phyloP scores from a whole-genome alignment of 148 eudicot genomes.

The Heliosperma pusillum region DNA sequence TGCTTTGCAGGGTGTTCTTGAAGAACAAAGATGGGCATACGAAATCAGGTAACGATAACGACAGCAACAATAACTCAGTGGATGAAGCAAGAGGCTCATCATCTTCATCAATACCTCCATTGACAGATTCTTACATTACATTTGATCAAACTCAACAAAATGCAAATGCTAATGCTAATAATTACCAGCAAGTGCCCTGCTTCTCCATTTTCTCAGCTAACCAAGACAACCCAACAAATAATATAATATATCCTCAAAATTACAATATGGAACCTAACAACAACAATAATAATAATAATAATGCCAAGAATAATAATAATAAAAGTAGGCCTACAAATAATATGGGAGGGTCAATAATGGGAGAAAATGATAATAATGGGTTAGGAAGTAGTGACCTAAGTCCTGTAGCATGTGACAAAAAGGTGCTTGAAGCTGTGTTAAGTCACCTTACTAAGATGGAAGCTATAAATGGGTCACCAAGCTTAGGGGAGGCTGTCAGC shows the following conservation, averaged over 20 bases:
- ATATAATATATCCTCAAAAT: constrained; percentile 18
- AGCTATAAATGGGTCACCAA: constrained; percentile 32
- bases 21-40: constrained; percentile 31
- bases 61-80: not conserved
- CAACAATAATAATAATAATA: not conserved
- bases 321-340: not conserved
- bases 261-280: constrained; percentile 24
- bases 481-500: constrained; percentile 49
- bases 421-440: constrained; percentile 51
- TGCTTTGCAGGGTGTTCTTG: constrained; percentile 47
- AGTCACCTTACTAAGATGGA: constrained; percentile 53
- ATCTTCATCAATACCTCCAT: constrained; percentile 34
- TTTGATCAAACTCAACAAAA: constrained; percentile 36
- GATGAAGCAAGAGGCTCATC: constrained; percentile 19
- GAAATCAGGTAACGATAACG: constrained; percentile 21
- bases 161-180: constrained; percentile 7
- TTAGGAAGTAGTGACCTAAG: constrained; percentile 5
- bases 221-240: constrained; percentile 11
- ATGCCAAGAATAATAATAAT: not conserved
- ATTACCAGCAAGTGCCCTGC: constrained; percentile 69
- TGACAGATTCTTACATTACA: constrained; percentile 37
- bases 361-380: not conserved
- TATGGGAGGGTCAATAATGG: constrained; percentile 17
- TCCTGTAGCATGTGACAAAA: constrained; percentile 38
- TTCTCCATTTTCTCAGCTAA: constrained; percentile 47